Evolutionary conservation across 805 yeast genomes (phyloP).

Genomic region (Yarrowia bubula): DNA sequence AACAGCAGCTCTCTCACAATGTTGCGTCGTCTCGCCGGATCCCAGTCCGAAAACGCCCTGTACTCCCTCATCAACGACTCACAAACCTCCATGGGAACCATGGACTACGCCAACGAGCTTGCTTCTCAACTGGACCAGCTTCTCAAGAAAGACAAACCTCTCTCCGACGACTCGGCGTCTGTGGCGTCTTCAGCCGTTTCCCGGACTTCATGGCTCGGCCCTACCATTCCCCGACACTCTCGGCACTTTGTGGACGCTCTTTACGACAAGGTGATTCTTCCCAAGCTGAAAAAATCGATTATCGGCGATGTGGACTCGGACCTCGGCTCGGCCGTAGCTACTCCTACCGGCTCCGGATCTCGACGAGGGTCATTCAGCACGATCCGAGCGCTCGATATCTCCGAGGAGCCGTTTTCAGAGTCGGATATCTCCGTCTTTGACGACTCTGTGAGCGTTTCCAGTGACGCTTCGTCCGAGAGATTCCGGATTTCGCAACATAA

Average conservation of each 20-base stretch:
- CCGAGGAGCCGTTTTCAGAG: conserved; percentile 25
- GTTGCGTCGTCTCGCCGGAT: conserved; percentile 1
- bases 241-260: conserved; percentile 22
- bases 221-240: conserved; percentile 14
- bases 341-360: conserved; percentile 20
- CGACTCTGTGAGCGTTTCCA: neutral
- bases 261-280: conserved; percentile 13
- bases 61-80: conserved; percentile 18
- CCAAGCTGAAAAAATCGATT: conserved; percentile 21
- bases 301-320: conserved; percentile 14
- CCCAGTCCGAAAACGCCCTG: conserved; percentile 10
- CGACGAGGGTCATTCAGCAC: conserved; percentile 12
- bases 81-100: conserved; percentile 9
- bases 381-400: conserved; percentile 14
- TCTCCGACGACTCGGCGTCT: neutral
- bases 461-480: neutral
- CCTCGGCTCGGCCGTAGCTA: conserved; percentile 6
- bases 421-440: conserved; percentile 17
- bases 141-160: conserved; percentile 2
- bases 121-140: conserved; percentile 14
- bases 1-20: neutral
- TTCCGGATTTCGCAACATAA: conserved; percentile 10
- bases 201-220: neutral
- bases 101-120: conserved; percentile 23
- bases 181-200: neutral